phyloP scores from a whole-genome alignment of 208 protist genomes.

The Trypanosoma melophagium region DNA sequence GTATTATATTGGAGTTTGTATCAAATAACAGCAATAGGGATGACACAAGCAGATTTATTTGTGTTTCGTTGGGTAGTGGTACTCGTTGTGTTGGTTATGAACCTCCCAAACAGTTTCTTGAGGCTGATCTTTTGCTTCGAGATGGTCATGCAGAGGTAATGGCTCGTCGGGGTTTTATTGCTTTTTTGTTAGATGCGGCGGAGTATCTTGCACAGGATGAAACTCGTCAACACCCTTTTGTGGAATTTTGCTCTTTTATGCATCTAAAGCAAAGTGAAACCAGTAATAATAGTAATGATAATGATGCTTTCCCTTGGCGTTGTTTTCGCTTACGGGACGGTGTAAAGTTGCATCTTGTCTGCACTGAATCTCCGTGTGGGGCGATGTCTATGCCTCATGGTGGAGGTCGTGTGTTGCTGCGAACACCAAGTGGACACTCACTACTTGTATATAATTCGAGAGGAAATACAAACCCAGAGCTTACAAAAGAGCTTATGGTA shows the following conservation, averaged over 20 bases:
- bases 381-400: slow-evolving; percentile 43
- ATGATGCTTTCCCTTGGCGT: neutral
- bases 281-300: neutral
- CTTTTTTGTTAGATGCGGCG: slow-evolving; percentile 59
- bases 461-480: neutral
- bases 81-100: slow-evolving; percentile 63
- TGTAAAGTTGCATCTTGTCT: slow-evolving; percentile 63
- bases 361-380: slow-evolving; percentile 73
- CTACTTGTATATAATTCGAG: too few species aligned
- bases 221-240: slow-evolving; percentile 16
- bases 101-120: neutral
- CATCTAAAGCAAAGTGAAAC: neutral
- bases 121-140: slow-evolving; percentile 34
- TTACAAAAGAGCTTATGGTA: neutral
- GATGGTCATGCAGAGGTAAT: slow-evolving; percentile 90
- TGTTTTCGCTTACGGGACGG: slow-evolving; percentile 36
- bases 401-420: slow-evolving; percentile 61
- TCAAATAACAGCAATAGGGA: neutral
- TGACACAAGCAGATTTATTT: slow-evolving; percentile 40
- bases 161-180: slow-evolving; percentile 69
- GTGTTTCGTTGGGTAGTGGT: slow-evolving; percentile 76
- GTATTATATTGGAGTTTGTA: slow-evolving; percentile 45
- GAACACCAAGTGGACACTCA: slow-evolving; percentile 33
- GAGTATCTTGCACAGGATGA: slow-evolving; percentile 8
- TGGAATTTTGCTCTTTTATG: slow-evolving; percentile 11